A percentile compares a stretch with the other conserved stretches of the same genome.
Conservation (phyloP, 106 monocot species). For the Platanthera zijinensis region DNA sequence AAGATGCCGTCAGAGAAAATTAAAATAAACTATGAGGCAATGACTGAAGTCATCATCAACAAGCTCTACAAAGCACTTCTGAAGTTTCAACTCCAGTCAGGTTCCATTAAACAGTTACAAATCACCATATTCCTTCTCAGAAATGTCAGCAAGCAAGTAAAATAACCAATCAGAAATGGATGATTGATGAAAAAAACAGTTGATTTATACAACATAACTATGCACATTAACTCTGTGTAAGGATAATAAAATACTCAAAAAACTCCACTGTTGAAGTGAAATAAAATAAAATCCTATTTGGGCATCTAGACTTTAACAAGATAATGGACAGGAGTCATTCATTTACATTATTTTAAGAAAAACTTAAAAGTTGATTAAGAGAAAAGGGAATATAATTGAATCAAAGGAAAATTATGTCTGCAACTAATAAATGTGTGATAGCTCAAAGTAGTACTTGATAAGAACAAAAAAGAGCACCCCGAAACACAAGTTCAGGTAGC, state of each 20-base stretch:
- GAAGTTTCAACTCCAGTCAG: neutral
- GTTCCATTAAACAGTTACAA: neutral
- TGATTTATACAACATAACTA: neutral
- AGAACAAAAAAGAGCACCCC: neutral
- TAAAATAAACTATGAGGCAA: neutral
- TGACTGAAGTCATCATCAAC: neutral
- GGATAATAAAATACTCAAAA: neutral
- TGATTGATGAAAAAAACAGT: neutral
- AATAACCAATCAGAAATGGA: neutral
- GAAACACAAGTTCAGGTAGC: neutral
- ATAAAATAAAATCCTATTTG: neutral
- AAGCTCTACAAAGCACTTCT: neutral
- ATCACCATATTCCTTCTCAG: neutral
- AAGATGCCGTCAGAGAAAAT: neutral
- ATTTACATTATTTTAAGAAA: neutral
- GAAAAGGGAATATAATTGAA: neutral
- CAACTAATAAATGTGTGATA: no score
- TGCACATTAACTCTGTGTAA: neutral
- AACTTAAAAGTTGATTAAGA: neutral
- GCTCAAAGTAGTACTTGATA: neutral
- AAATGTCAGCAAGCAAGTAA: neutral
- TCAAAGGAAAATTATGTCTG: neutral
- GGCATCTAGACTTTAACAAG: neutral
- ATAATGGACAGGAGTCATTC: neutral
- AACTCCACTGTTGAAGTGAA: neutral